Base-by-base conservation (phyloP, 345 rosid genomes). In the Tarenaya hassleriana region DNA sequence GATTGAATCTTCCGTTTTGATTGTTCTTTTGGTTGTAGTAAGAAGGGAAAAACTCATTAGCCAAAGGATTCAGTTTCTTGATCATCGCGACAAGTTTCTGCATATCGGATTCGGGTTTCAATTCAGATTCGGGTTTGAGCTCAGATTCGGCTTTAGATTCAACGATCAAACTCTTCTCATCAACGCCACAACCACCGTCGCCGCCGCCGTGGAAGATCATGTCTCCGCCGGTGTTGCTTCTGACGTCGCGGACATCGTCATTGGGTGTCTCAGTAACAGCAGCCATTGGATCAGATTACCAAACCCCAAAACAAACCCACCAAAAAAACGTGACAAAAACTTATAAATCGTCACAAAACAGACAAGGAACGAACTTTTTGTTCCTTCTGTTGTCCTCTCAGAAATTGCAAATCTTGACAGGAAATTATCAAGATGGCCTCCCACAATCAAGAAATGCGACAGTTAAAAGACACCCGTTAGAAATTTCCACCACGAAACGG, bases 31-130 rank as follows among this genome's bases (percentile, higher is more conserved):
- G 50, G 10, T 61, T 63, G 56, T 64, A 66, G 59, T 64, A 66
- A 49, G 78, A 80, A 47, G 86, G 86, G 43, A 80, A 11, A 54
- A 80, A 80, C 45, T 80, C 86, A 52, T 80, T 77, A 10, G 86
- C 86, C 65, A 48, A 64, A 58, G 86, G 86, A 60, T 80, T 75
- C 67, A 80, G 55, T 44, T 75, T 80, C 42, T 78, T 80, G 50
- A 80, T 70, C 78, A 80, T 75, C 2, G 73, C 72, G 37, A 75
- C 86, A 52, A 80, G 80, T 50, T 72, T 80, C 65, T 75, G 69
- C 53, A 73, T 75, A 40, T 58, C 41, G 52, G n/a, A n/a, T n/a
- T n/a, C n/a, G n/a, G n/a, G n/a, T n/a, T 65, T 64, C 38, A 34
- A 4, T 33, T 50, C 58, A 1, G 67, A 54, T 38, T 63, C n/a